Conservation (phyloP, 495 filamentous ascomycete species). For the Aspergillus steynii region DNA sequence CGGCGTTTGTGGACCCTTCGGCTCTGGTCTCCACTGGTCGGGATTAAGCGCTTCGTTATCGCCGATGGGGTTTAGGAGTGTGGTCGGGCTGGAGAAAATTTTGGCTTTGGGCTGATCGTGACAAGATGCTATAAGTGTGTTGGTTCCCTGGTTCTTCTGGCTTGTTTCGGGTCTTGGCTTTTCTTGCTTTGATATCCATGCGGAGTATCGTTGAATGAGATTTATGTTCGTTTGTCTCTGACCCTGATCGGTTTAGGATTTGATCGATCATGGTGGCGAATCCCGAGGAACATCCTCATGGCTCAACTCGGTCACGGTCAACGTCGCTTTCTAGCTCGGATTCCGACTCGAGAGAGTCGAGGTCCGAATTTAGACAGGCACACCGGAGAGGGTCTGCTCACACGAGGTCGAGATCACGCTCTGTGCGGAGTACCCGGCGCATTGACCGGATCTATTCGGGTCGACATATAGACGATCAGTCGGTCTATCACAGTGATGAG, state of each 20-base stretch:
- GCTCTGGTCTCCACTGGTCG: background rate
- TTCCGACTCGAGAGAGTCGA: slow-evolving; percentile 11
- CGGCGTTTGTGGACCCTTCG: background rate
- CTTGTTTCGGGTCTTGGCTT: background rate
- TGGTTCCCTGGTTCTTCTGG: background rate
- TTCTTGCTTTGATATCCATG: background rate
- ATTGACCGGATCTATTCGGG: slow-evolving; percentile 33
- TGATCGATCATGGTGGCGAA: slow-evolving; percentile 1
- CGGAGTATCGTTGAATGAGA: background rate
- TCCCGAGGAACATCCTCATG: slow-evolving; percentile 38
- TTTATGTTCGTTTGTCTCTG: background rate
- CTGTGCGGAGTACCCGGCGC: slow-evolving; percentile 9
- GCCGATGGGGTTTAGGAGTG: background rate
- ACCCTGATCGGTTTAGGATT: background rate
- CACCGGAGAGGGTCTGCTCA: slow-evolving; percentile 4
- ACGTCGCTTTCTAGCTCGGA: slow-evolving; percentile 17
- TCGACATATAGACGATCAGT: slow-evolving; percentile 38
- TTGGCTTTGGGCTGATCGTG: background rate
- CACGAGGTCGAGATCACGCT: slow-evolving; percentile 20
- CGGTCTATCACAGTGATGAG: slow-evolving; percentile 36
- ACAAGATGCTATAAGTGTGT: background rate
- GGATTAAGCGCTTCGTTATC: background rate
- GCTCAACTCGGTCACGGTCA: slow-evolving; percentile 49
- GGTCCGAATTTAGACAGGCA: slow-evolving; percentile 7
- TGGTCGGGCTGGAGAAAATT: background rate